Evolutionary conservation across 1,284 basidiomycete genomes (phyloP), one percentile per base, ranked within the genome.

Genomic region (Afroboletus lepidellus): DNA sequence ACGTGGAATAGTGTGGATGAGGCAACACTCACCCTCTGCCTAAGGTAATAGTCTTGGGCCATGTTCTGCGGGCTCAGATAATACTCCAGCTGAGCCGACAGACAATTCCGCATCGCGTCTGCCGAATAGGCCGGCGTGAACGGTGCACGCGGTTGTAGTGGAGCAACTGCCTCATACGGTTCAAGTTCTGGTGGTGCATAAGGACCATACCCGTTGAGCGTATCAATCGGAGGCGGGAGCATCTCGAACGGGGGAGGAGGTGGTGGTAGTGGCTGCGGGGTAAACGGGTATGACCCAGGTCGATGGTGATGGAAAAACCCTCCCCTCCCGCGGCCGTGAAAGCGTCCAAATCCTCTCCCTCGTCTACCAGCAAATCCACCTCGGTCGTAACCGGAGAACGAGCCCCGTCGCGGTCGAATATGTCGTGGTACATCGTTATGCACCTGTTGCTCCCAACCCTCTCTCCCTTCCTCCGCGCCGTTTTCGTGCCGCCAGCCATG

Each of bases 51-150:
- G 69, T 96, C 93, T 67, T 84, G 82, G 18, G 81, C 87, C 72
- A 96, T 77, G 66, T 95, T 95, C 63, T 95, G 85, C 54, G 85
- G 78, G 63, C 90, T 91, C 57, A 95, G 77, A 72, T 94, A 95
- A 69, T 92, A 95, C 71, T 95, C 93, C 53, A 94, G 72, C 71
- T 94, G 91, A 5, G 83, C 87, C 27, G 93, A 78, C 25, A 94
- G 74, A 63, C 80, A 84, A 61, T 78, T 84, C 50, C 83, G 70
- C 44, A 79, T 80, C 11, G 79, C 70, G 61, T 93, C 90, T 20
- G 90, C 68, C 1, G 81, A 77, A 71, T 83, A 85, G 38, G 83
- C 63, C 0, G 87, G 73, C 0, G 87, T 84, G 20, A 85, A 65
- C 1, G 77, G 75, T n/a, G 63, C 60, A 16, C 8, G 51, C 3